Evolutionary conservation across 2,329 filamentous ascomycete genomes (phyloP), one percentile per base, ranked within the genome.

Genomic region (Orbilia quercus): DNA sequence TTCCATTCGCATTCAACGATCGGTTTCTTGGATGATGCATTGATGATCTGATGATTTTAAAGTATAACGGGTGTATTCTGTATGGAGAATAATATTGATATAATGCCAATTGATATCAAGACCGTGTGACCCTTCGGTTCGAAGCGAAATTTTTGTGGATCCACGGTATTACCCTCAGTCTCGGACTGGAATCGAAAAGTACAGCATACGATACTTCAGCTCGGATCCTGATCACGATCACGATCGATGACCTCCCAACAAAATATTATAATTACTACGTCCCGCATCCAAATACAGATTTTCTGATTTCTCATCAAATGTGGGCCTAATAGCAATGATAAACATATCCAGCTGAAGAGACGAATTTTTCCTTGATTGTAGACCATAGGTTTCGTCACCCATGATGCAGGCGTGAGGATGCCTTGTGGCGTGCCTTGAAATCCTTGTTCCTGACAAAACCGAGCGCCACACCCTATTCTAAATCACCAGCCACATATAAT

Each of bases 391-490:
- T 55, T 57, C 48, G 57, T 63, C 4, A 65, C 36, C 44, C 28
- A 44, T 72, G 59, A 72, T 72, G 59, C 28, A 31, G 18, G 2
- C 59, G 14, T 44, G 16, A 55, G 59, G 67, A 36, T 40, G 67
- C 67, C 67, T 72, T 64, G 67, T 47, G 67, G 59, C 59, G 53
- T 72, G 67, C 67, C 67, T 72, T 65, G 50, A 59, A 38, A 58
- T 38, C 25, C 22, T 47, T 18, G 51, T 40, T 14, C 36, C n/a
- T 40, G 11, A 7, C 50, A 9, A 50, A 31, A 7, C 34, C 28
- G 28, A 31, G 28, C 28, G 28, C 28, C 28, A 31, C 28, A 31
- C 28, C 28, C 4, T 31, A 31, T 31, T 9, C 28, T 31, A 5
- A 5, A 31, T 31, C 28, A 31, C 28, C 9, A 31, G 28, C 28